phyloP scores from a whole-genome alignment of 257 asterid genomes.

The Mitragyna speciosa region DNA sequence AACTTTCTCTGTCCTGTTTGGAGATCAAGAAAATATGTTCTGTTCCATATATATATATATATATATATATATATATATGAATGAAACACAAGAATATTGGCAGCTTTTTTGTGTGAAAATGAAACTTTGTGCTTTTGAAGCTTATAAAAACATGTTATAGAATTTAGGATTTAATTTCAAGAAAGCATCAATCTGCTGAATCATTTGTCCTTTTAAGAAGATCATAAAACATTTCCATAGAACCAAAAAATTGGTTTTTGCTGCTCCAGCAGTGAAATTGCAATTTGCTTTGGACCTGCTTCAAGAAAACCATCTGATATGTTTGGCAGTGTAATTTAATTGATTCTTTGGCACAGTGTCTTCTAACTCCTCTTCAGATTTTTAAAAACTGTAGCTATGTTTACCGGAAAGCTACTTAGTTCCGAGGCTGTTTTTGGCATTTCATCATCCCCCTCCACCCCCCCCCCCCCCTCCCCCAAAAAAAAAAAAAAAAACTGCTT shows the following conservation, averaged over 20 bases:
- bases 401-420: neutral
- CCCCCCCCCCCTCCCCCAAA: no score
- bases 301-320: neutral
- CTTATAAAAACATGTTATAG: neutral
- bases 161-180: neutral
- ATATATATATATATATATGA: no score
- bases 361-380: neutral
- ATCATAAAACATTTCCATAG: neutral
- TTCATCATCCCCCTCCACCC: neutral
- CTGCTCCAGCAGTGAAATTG: neutral
- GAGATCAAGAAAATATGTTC: no score
- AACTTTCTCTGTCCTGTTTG: neutral
- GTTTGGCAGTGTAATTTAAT: neutral
- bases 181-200: neutral
- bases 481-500: no score
- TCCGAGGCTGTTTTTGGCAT: neutral
- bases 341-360: neutral
- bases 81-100: neutral
- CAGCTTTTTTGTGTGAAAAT: neutral
- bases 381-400: neutral
- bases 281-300: neutral
- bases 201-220: neutral
- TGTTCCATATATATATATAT: no score
- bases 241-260: neutral
- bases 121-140: neutral